Conservation (phyloP, 768 basidiomycete species). For the Mrakia blollopis region DNA sequence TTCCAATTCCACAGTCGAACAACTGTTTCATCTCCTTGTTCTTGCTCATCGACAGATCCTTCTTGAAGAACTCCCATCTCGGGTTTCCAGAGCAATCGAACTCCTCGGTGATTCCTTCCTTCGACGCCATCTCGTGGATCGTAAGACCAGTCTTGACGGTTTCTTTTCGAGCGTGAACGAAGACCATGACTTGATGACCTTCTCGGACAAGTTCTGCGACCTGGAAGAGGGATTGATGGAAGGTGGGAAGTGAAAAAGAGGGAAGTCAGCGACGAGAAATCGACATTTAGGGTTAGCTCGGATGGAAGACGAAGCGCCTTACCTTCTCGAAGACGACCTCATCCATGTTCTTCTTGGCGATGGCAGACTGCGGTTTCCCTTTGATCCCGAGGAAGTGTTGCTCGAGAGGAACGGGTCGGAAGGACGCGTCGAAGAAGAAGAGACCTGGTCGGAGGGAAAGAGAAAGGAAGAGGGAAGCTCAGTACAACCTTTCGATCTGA, state of each 20-base stretch:
- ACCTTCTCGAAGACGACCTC: conserved; percentile 76
- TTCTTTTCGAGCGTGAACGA: conserved; percentile 96
- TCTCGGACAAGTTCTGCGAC: conserved; percentile 78
- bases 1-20: conserved; percentile 77
- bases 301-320: conserved; percentile 38
- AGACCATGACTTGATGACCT: conserved; percentile 99
- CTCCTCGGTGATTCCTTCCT: conserved; percentile 66
- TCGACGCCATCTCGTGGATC: conserved; percentile 67
- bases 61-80: conserved; percentile 67
- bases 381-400: conserved; percentile 93
- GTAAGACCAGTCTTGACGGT: conserved; percentile 86
- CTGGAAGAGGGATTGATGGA: conserved; percentile 30
- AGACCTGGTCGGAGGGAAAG: conserved; percentile 55
- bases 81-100: conserved; percentile 80
- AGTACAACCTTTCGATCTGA: too few species aligned
- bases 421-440: conserved; percentile 97
- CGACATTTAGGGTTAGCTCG: too few species aligned
- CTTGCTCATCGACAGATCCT: conserved; percentile 68
- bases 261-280: conserved; percentile 62
- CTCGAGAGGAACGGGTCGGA: conserved; percentile 91
- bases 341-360: conserved; percentile 80
- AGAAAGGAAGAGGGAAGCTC: not conserved
- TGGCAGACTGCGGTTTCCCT: conserved; percentile 72
- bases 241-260: not conserved
- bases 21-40: conserved; percentile 97